Evolutionary conservation across 768 basidiomycete genomes (phyloP).

Genomic region (Cystobasidium onofrii): DNA sequence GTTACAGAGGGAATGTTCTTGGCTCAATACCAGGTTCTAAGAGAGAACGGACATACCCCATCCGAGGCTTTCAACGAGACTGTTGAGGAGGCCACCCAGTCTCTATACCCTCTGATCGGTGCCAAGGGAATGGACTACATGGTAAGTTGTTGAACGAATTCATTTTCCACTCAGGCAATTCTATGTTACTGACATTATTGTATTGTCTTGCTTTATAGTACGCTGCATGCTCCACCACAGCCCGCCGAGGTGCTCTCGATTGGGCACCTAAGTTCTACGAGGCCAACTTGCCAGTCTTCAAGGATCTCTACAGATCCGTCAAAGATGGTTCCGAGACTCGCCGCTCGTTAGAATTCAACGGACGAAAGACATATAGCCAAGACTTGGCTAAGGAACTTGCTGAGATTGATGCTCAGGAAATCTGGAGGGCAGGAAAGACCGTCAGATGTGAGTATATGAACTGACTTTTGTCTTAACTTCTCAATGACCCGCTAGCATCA

Average conservation of each 20-base stretch:
- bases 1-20: constrained; percentile 89
- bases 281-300: constrained; percentile 88
- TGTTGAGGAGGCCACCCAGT: constrained; percentile 99
- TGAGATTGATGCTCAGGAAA: constrained; percentile 96
- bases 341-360: constrained; percentile 93
- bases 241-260: constrained; percentile 96
- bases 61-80: constrained; percentile 99
- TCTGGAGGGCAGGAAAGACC: constrained; percentile 93
- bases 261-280: constrained; percentile 90
- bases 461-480: not conserved
- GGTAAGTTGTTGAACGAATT: constrained; percentile 43
- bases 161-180: not conserved
- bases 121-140: constrained; percentile 77
- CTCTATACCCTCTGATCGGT: constrained; percentile 92
- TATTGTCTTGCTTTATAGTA: constrained; percentile 49
- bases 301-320: constrained; percentile 88
- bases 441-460: constrained; percentile 52
- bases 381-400: constrained; percentile 84
- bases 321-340: constrained; percentile 92
- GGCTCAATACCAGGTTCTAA: constrained; percentile 96
- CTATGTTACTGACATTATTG: not conserved
- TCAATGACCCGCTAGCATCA: not conserved
- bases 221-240: constrained; percentile 97
- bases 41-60: constrained; percentile 89
- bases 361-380: constrained; percentile 79